phyloP scores from a whole-genome alignment of 371 early-diverging fungal species.

The Mucor piriformis region DNA sequence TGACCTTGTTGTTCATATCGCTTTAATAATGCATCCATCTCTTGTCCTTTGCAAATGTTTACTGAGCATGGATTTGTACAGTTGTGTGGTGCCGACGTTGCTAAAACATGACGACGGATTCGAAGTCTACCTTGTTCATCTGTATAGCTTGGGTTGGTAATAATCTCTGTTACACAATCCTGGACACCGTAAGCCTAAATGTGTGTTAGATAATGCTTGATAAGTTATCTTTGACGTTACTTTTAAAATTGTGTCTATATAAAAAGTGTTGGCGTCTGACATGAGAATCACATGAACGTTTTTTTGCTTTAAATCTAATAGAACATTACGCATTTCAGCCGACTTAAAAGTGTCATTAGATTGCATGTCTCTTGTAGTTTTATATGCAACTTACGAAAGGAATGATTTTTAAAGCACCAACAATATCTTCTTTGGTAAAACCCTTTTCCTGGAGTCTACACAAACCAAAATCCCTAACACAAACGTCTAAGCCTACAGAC shows the following conservation, averaged over 20 bases:
- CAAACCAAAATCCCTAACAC: slow-evolving; percentile 49
- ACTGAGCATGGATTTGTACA: slow-evolving; percentile 68
- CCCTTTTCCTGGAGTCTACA: slow-evolving; percentile 61
- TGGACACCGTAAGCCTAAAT: slow-evolving; percentile 56
- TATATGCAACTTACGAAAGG: slow-evolving; percentile 62
- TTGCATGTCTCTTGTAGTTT: background rate
- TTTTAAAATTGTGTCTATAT: slow-evolving; percentile 70
- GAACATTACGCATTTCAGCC: slow-evolving; percentile 56
- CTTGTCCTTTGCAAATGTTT: slow-evolving; percentile 78
- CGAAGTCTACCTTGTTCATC: slow-evolving; percentile 57
- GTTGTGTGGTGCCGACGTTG: slow-evolving; percentile 55
- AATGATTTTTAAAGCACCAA: slow-evolving; percentile 47
- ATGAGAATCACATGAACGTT: slow-evolving; percentile 64
- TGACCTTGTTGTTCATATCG: slow-evolving; percentile 30
- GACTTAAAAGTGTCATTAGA: slow-evolving; percentile 30
- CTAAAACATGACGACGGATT: slow-evolving; percentile 52
- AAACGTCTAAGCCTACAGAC: background rate
- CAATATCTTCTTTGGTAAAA: slow-evolving; percentile 50
- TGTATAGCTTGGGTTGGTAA: slow-evolving; percentile 73
- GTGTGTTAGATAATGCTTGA: background rate
- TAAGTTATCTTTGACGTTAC: slow-evolving; percentile 27
- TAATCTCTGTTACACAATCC: slow-evolving; percentile 60
- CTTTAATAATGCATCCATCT: slow-evolving; percentile 37
- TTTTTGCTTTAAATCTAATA: slow-evolving; percentile 47
- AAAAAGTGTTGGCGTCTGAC: slow-evolving; percentile 78